Evolutionary conservation across 108 stramenopile genomes (phyloP).

Genomic region (Craspedostauros australis): DNA sequence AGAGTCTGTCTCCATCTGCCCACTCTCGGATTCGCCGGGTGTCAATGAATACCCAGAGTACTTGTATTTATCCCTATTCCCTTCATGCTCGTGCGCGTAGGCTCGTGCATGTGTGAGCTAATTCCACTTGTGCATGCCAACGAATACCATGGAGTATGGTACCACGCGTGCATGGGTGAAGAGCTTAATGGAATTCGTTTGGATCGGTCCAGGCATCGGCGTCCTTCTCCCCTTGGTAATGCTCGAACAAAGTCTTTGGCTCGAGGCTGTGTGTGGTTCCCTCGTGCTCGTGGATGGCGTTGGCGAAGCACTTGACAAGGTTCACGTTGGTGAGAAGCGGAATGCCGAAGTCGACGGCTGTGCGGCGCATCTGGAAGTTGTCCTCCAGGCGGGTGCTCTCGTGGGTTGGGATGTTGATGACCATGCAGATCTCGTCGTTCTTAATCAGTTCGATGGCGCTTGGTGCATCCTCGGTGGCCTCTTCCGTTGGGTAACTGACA

Average conservation of each 20-base stretch:
- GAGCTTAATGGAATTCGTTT: constrained; percentile 67
- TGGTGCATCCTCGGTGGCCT: constrained; percentile 32
- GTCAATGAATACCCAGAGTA: too few species aligned
- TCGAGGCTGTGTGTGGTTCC: constrained; percentile 63
- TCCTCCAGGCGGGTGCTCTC: constrained; percentile 78
- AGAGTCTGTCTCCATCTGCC: too few species aligned
- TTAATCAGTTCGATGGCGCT: constrained; percentile 78
- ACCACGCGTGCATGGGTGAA: too few species aligned
- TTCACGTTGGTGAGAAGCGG: constrained; percentile 95
- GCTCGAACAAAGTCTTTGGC: constrained; percentile 66
- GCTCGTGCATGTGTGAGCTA: too few species aligned
- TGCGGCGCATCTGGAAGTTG: constrained; percentile 91
- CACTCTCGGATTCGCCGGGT: too few species aligned
- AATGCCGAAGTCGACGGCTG: constrained; percentile 92
- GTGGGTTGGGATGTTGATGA: constrained; percentile 92
- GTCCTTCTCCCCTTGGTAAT: constrained; percentile 62
- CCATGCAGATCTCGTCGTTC: constrained; percentile 79
- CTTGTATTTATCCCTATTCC: too few species aligned
- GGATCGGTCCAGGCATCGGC: constrained; percentile 72
- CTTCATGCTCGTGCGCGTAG: too few species aligned
- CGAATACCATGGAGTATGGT: too few species aligned
- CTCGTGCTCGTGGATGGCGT: constrained; percentile 61
- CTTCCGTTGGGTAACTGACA: constrained; percentile 81
- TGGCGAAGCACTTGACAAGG: constrained; percentile 81
- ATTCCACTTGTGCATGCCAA: too few species aligned